phyloP scores from a whole-genome alignment of 306 rosid species.

The Begonia loranthoides region DNA sequence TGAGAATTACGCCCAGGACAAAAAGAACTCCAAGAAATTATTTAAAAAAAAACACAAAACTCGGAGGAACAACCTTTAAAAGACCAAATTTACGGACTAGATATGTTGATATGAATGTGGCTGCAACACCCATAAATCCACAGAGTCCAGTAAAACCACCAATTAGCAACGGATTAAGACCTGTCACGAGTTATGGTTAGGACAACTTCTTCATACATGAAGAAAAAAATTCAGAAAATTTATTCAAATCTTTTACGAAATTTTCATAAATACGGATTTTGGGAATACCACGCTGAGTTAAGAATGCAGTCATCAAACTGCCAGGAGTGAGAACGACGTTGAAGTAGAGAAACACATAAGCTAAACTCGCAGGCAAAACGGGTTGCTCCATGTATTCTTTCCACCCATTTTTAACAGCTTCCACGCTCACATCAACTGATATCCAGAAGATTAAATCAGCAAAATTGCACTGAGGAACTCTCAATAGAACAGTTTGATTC shows the following conservation, averaged over 20 bases:
- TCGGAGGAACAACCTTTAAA: constrained; percentile 43
- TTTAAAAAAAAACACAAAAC: constrained; percentile 4
- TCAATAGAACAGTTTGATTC: too few relatives aligned
- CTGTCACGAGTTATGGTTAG: constrained; percentile 24
- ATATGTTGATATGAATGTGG: constrained; percentile 80
- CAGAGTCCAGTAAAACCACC: constrained; percentile 90
- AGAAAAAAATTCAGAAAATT: background rate
- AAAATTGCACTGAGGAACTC: too few relatives aligned
- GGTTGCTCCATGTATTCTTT: constrained; percentile 85
- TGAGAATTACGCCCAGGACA: constrained; percentile 8
- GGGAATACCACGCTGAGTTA: constrained; percentile 66
- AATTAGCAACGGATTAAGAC: constrained; percentile 68
- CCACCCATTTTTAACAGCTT: constrained; percentile 88
- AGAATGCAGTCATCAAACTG: constrained; percentile 93
- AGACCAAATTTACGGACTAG: constrained; percentile 71
- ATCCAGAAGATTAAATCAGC: background rate
- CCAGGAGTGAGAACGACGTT: constrained; percentile 86
- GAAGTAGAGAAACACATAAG: constrained; percentile 79
- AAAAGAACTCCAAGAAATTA: constrained; percentile 8
- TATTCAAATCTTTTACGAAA: background rate
- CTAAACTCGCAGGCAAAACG: constrained; percentile 91
- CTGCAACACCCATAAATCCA: constrained; percentile 95
- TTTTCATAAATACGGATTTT: background rate
- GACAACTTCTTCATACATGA: background rate
- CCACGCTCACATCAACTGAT: constrained; percentile 64